Conservation (phyloP, 2,329 filamentous ascomycete genomes). For the Penicillium sp. region DNA sequence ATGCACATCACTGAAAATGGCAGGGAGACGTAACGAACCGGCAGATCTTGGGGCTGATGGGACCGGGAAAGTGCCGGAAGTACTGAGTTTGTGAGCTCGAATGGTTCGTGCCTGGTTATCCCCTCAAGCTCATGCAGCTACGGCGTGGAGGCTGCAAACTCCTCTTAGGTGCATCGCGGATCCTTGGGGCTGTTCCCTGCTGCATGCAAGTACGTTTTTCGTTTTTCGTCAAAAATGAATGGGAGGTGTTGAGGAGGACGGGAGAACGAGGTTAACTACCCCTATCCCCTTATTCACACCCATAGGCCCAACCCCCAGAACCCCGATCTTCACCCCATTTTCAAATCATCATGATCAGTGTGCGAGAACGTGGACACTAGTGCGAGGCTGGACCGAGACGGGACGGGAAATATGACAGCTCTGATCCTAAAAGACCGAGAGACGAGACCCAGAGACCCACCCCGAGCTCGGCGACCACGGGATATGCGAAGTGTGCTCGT, state of each 20-base stretch:
- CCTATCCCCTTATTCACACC: background rate
- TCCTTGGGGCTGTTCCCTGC: conserved; percentile 3
- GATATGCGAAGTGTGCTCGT: background rate
- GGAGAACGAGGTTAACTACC: background rate
- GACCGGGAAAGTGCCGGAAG: conserved; percentile 17
- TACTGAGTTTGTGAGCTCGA: conserved; percentile 8
- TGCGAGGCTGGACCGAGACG: conserved; percentile 12
- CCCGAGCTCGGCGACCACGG: background rate
- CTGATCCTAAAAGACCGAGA: conserved; percentile 13
- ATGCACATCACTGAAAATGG: conserved; percentile 19
- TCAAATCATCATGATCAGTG: background rate
- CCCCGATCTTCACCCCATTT: background rate
- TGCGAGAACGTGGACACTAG: conserved; percentile 16
- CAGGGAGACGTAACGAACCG: conserved; percentile 6
- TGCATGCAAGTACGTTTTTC: conserved; percentile 12
- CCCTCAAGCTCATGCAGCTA: conserved; percentile 14
- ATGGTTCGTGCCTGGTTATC: conserved; percentile 17
- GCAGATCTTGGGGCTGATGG: conserved; percentile 14
- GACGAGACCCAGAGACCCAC: conserved; percentile 10
- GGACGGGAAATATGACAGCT: conserved; percentile 31
- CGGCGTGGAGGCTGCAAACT: conserved; percentile 19
- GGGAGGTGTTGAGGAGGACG: background rate
- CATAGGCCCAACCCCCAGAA: background rate
- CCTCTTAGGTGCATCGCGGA: conserved; percentile 17
- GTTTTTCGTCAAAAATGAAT: background rate